Base-by-base conservation (phyloP, 495 filamentous ascomycete species). In the Talaromyces wortmannii region DNA sequence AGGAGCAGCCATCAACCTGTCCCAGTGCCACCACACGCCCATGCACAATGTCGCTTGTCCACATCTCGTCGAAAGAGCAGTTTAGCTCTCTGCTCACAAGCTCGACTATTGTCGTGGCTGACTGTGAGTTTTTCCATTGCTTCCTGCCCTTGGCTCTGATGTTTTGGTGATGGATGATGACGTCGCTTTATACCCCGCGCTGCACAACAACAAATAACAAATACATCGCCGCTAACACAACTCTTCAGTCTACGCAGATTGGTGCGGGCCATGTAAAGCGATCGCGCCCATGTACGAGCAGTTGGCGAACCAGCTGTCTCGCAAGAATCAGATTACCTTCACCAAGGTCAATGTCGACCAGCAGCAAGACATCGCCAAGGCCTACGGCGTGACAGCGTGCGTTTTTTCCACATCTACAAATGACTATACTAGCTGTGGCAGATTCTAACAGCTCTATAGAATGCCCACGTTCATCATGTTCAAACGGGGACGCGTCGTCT, bases 401-500 rank as follows among this genome's bases (percentile, higher is more conserved):
- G 84, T 75, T 4, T 23, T 15, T 31, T 43, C 36, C 51, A 16
- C 31, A 13, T 54, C 7, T 54, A 16, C 31, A 31, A 15, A 13
- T 15, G 10, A 10, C 44, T 16, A 46, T 10, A 13, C 16, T 46
- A 7, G 17, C 7, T 13, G 10, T 46, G 7, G 16, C 44, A 17
- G 7, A 10, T 46, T 1, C 7, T 16, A 16, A 13, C 12, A 23
- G 17, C 11, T 36, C 50, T 45, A 13, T 53, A 81, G 77, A 12
- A 78, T 88, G 60, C 94, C 94, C 13, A 95, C 92, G 45, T 96
- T 97, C 73, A 83, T 97, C 63, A 79, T 95, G 60, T 96, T 97
- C 79, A 88, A 89, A 61, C 78, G 86, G 57, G 83, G 85, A 56
- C 75, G 79, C 55, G 72, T 81, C 52, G 78, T 83, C 32, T 78